These are phyloP conservation scores for Linum trigynum DNA, from an alignment of 345 rosid species.

Conservation along the genomic window DNA sequence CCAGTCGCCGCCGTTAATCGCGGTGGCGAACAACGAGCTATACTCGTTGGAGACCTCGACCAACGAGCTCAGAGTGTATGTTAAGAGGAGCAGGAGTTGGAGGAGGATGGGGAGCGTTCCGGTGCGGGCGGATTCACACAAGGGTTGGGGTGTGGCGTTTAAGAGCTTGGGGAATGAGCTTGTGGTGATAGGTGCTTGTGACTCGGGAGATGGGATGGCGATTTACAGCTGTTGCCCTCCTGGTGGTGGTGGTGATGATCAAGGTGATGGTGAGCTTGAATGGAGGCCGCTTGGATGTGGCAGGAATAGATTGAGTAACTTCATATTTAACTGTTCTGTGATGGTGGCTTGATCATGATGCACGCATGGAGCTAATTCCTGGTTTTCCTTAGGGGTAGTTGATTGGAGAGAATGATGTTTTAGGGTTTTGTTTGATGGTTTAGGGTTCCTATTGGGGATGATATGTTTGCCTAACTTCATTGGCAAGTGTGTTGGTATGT, in stretches of 20 bases:
- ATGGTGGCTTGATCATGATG: constrained; percentile 45
- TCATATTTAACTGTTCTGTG: constrained; percentile 69
- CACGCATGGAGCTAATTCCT: not conserved
- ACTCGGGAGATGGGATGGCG: constrained; percentile 41
- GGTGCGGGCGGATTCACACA: constrained; percentile 51
- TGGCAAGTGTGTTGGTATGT: too few relatives aligned
- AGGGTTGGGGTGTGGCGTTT: constrained; percentile 94
- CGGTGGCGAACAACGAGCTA: constrained; percentile 59
- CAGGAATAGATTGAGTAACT: constrained; percentile 50
- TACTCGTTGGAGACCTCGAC: constrained; percentile 61
- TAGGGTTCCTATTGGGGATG: too few relatives aligned
- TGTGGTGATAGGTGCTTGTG: constrained; percentile 62
- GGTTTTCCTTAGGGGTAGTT: not conserved
- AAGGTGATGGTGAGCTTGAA: constrained; percentile 20
- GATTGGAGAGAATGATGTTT: too few relatives aligned
- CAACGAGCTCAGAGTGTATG: constrained; percentile 54
- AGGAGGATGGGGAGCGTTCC: constrained; percentile 66
- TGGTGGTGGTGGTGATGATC: constrained; percentile 6
- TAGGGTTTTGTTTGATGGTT: too few relatives aligned
- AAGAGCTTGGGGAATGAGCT: constrained; percentile 74
- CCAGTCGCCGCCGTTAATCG: constrained; percentile 77
- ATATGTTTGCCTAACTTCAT: too few relatives aligned
- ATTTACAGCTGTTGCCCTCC: constrained; percentile 64
- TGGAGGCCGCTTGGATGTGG: constrained; percentile 58
- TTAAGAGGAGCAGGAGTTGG: constrained; percentile 54